A percentile compares a stretch with the other conserved stretches of the same genome.
Evolutionary conservation across 163 green algal genomes (phyloP).

Genomic region (Volvox carteri): DNA sequence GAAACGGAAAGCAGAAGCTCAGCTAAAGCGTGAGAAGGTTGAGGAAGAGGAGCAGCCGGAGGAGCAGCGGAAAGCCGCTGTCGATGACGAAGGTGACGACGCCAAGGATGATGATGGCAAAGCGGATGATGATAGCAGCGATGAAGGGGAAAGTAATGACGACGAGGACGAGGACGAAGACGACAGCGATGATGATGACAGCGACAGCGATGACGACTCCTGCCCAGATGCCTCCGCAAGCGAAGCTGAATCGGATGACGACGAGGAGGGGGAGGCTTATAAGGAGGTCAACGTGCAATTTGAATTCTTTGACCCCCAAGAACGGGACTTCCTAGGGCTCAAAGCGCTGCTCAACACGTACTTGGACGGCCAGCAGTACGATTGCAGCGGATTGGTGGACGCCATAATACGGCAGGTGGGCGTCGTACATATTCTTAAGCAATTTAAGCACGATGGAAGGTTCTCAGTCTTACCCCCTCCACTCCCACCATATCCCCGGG

Average conservation of each 20-base stretch:
- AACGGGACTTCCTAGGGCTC: constrained; percentile 92
- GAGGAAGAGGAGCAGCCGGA: constrained; percentile 58
- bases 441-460: too few species aligned
- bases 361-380: constrained; percentile 87
- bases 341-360: constrained; percentile 86
- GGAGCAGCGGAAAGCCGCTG: too few species aligned
- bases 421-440: neutral
- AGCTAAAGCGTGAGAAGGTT: constrained; percentile 24
- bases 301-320: constrained; percentile 90
- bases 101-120: neutral
- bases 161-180: constrained; percentile 45
- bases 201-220: constrained; percentile 30
- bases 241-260: constrained; percentile 60
- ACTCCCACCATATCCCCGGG: too few species aligned
- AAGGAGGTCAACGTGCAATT: constrained; percentile 86
- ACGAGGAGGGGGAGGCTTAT: constrained; percentile 72
- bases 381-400: constrained; percentile 82
- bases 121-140: neutral
- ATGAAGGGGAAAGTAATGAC: constrained; percentile 61
- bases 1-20: constrained; percentile 26
- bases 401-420: constrained; percentile 83
- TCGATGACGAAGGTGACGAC: constrained; percentile 64
- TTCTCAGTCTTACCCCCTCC: too few species aligned
- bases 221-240: constrained; percentile 53
- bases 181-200: neutral